These are phyloP conservation scores for Yarrowia divulgata DNA, from an alignment of 805 yeast genomes.

Conservation along the genomic window DNA sequence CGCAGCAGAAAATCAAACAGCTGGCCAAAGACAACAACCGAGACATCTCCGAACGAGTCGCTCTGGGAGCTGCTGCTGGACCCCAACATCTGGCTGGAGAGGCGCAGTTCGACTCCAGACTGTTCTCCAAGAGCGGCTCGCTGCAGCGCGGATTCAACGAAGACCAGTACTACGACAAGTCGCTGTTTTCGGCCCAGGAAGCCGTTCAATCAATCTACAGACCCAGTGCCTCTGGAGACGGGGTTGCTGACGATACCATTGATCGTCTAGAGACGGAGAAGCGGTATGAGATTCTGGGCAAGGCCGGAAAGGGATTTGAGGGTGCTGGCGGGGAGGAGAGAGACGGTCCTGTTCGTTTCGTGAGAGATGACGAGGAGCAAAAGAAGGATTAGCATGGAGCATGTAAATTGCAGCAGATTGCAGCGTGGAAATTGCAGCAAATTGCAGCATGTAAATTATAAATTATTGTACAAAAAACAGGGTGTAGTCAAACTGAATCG, in stretches of 20 bases:
- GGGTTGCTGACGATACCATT: constrained; percentile 45
- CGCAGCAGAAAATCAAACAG: constrained; percentile 54
- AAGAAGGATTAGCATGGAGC: background rate
- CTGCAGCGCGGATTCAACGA: constrained; percentile 47
- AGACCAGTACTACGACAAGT: constrained; percentile 64
- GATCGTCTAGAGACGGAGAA: constrained; percentile 45
- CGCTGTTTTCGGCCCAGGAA: constrained; percentile 63
- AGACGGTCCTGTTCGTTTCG: constrained; percentile 59
- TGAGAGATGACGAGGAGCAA: constrained; percentile 42
- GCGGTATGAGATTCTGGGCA: constrained; percentile 47
- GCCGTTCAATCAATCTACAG: constrained; percentile 60
- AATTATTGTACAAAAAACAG: no score
- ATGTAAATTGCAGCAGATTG: no score
- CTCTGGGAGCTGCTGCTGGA: constrained; percentile 58
- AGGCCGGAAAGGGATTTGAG: constrained; percentile 42
- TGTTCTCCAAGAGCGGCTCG: constrained; percentile 51
- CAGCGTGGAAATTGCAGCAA: no score
- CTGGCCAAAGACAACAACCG: constrained; percentile 57
- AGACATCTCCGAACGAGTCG: constrained; percentile 64
- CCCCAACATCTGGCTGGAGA: constrained; percentile 52
- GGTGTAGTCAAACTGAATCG: no score
- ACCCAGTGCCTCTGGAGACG: constrained; percentile 48
- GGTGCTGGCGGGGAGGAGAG: constrained; percentile 43
- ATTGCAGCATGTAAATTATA: no score
- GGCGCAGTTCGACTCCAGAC: constrained; percentile 63